Base-by-base conservation (phyloP, 306 rosid genomes). In the Senna siamea region DNA sequence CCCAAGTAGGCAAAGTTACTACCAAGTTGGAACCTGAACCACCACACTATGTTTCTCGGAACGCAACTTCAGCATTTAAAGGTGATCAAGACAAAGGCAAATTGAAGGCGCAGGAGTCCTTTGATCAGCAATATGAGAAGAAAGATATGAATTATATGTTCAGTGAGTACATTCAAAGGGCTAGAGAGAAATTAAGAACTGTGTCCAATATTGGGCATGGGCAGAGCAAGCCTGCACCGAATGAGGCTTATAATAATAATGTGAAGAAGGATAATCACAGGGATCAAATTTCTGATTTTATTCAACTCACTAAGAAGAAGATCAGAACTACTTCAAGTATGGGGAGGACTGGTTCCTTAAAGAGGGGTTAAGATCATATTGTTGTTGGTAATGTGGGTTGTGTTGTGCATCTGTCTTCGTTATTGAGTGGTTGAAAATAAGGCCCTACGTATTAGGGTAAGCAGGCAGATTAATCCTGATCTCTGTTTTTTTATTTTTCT, bases 211-310 rank as follows among this genome's bases (percentile, higher is more conserved):
- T 62, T 50, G 84, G 81, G 52, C 44, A 73, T 12, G 65, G 40
- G 28, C 84, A 81, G 9, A 78, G 40, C 57, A 64, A 62, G 41
- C 20, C 74, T 22, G 78, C 70, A 38, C 22, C 54, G 5, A 79
- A 72, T 0, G 68, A 62, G 50, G 50, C 32, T 62, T 7, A 10
- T 57, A 70, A 77, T 17, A 76, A 62, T 12, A 57, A 32, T 38
- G 86, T 4, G 66, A 75, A 77, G 26, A 68, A 52, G 19, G 91
- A 72, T 10, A 23, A 52, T 47, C 61, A 20, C 1, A 74, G 67
- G 37, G 88, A 89, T 30, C 79, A 74, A 4, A 83, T 83, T 57
- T 75, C 85, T 0, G 89, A 82, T 32, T 91, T 78, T 38, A 87
- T 88, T 67, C 71, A 72, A 1, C 76, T 50, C 7, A 80, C 72